A percentile compares a stretch with the other conserved stretches of the same genome.
phyloP scores from a whole-genome alignment of 768 basidiomycete species.

The Hypholoma sublateritium region DNA sequence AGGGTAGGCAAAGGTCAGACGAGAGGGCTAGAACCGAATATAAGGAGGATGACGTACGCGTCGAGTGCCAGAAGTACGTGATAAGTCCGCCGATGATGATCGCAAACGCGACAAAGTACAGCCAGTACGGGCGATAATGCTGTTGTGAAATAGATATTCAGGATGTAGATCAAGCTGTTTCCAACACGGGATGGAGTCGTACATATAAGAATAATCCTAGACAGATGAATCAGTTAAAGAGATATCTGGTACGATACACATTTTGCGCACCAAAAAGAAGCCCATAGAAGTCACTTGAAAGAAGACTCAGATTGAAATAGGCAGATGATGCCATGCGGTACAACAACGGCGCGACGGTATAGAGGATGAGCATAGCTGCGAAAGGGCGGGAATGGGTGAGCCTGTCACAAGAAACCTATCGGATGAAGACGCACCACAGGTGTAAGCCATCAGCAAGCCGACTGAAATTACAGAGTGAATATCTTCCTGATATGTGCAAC shows the following conservation, averaged over 20 bases:
- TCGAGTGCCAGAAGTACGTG: slow-evolving; percentile 84
- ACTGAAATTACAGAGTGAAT: slow-evolving; percentile 26
- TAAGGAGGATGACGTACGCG: slow-evolving; percentile 52
- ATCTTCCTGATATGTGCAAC: neutral
- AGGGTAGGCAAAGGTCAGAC: neutral
- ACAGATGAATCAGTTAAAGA: slow-evolving; percentile 1
- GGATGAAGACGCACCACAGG: slow-evolving; percentile 27
- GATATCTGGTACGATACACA: slow-evolving; percentile 9
- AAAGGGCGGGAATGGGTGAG: slow-evolving; percentile 19
- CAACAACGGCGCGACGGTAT: slow-evolving; percentile 82
- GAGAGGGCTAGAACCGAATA: neutral
- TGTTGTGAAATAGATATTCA: slow-evolving; percentile 24
- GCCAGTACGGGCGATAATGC: slow-evolving; percentile 85
- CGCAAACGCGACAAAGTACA: slow-evolving; percentile 80
- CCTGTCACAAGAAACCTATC: neutral
- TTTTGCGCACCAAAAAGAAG: slow-evolving; percentile 65
- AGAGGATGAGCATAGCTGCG: slow-evolving; percentile 78
- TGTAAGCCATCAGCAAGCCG: slow-evolving; percentile 43
- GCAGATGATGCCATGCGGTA: slow-evolving; percentile 86
- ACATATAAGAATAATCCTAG: slow-evolving; percentile 54
- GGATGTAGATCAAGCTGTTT: neutral
- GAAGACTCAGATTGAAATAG: slow-evolving; percentile 80
- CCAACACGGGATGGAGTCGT: slow-evolving; percentile 14
- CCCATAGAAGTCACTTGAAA: slow-evolving; percentile 90
- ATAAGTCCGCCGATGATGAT: slow-evolving; percentile 73